Conservation (phyloP, 371 early-diverging fungal genomes). For the Globomyces sp. region DNA sequence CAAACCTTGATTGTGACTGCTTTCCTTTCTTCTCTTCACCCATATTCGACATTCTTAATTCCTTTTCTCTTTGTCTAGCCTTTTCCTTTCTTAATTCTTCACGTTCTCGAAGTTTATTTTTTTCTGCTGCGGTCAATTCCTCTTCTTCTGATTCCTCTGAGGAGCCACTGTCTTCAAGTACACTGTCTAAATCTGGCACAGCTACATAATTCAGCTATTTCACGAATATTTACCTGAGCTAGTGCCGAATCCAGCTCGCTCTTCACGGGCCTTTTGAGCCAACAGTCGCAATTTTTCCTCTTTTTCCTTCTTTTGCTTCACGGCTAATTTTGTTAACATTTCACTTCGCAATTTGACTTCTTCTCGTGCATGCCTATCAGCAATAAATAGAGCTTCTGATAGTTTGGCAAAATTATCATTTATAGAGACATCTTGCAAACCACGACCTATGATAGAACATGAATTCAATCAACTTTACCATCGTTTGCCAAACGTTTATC, state of each 20-base stretch:
- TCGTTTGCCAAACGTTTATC: conserved; percentile 97
- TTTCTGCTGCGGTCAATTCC: conserved; percentile 48
- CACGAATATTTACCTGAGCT: conserved; percentile 19
- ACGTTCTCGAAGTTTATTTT: conserved; percentile 68
- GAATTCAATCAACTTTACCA: conserved; percentile 30
- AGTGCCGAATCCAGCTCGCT: conserved; percentile 48
- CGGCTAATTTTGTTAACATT: conserved; percentile 89
- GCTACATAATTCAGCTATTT: conserved; percentile 15
- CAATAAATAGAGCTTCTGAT: conserved; percentile 89
- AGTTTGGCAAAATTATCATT: conserved; percentile 96
- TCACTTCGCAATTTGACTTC: conserved; percentile 87
- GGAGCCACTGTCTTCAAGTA: conserved; percentile 12
- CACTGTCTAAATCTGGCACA: conserved; percentile 15
- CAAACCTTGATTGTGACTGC: no score
- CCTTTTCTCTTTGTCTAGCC: conserved; percentile 82
- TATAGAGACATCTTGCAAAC: conserved; percentile 84
- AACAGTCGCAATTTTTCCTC: conserved; percentile 84
- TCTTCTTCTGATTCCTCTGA: conserved; percentile 30
- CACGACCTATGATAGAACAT: conserved; percentile 55
- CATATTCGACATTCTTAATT: conserved; percentile 86
- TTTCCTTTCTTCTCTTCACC: conserved; percentile 74
- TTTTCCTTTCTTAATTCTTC: conserved; percentile 85
- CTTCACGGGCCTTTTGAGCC: conserved; percentile 91
- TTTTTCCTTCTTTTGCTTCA: conserved; percentile 89
- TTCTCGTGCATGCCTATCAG: conserved; percentile 91